Base-by-base conservation (phyloP, 441 rosid species). In the Sinapis alba region DNA sequence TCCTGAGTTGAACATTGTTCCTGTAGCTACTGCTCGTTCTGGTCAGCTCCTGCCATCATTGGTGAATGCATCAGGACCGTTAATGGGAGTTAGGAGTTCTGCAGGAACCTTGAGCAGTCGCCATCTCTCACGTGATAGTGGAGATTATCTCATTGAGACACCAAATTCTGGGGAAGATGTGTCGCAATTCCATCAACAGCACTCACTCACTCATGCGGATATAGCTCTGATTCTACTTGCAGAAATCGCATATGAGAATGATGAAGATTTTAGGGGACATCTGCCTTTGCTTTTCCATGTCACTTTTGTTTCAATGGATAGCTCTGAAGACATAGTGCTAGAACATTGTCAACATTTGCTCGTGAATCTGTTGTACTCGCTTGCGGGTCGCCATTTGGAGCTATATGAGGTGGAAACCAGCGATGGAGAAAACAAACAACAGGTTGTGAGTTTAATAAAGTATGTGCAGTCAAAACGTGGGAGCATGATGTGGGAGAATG, bases 401-500 rank as follows among this genome's bases (percentile, higher is more conserved):
- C 89, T 94, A 41, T 94, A 96, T 74, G 98, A 94, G 84, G 98
- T 96, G 72, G 99, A 96, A 81, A 96, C 86, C 78, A 88, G 85
- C 69, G 99, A 94, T 50, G 97, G 98, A 68, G 99, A 96, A 84
- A 92, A 96, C 83, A 93, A 94, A 83, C 99, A 94, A 82, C 98
- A 92, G 85, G 99, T 94, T 65, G 94, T 90, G 69, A 90, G 98
- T 82, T 84, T 96, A 80, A 96, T 94, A 79, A 94, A 96, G 87
- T 94, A 94, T 70, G 98, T 96, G 68, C 99, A 94, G 74, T 94
- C 99, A 75, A 96, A 96, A 84, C 91, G 98, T 58, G 99, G 99
- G 68, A 90, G 94, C 85, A 96, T 96, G 98, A 96, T 94, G 99
- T 96, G 99, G 99, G 98, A 92, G 82, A 96, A 92, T 63, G 99